Conservation (phyloP, 176 grass and related monocot genomes). For the Musa itinerans region DNA sequence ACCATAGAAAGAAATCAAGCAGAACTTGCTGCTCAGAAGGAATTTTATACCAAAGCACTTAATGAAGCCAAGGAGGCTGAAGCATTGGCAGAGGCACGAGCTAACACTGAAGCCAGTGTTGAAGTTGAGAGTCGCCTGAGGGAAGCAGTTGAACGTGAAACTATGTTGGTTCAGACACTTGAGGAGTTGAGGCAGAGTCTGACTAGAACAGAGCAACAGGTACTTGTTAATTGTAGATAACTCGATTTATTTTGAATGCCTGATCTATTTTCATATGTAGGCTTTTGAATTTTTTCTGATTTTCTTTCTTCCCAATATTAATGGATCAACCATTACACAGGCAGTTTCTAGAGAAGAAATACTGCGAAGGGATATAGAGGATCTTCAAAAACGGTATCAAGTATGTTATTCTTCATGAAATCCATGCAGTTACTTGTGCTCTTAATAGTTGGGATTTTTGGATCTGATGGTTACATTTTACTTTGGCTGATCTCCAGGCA, state of each 20-base stretch:
- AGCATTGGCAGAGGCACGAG: slow-evolving; percentile 87
- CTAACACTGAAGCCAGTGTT: slow-evolving; percentile 78
- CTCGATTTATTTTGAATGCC: not conserved
- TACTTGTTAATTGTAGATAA: slow-evolving; percentile 32
- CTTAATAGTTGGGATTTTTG: slow-evolving; percentile 13
- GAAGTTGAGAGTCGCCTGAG: slow-evolving; percentile 83
- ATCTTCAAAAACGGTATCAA: slow-evolving; percentile 96
- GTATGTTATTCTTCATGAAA: slow-evolving; percentile 34
- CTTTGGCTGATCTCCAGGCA: slow-evolving; percentile 39
- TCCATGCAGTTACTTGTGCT: slow-evolving; percentile 2
- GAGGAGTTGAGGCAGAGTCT: slow-evolving; percentile 91
- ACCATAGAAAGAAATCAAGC: slow-evolving; percentile 97
- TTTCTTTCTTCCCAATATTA: not conserved
- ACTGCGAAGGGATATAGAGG: slow-evolving; percentile 79
- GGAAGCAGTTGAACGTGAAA: slow-evolving; percentile 85
- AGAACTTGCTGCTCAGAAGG: slow-evolving; percentile 88
- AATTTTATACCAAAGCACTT: slow-evolving; percentile 94
- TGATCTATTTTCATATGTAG: not conserved
- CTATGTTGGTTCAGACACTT: slow-evolving; percentile 84
- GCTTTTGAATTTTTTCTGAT: not conserved
- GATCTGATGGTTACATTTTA: slow-evolving; percentile 5
- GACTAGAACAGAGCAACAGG: slow-evolving; percentile 97
- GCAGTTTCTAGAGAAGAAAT: slow-evolving; percentile 93
- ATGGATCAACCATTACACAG: slow-evolving; percentile 30
- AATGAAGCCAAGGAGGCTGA: slow-evolving; percentile 96